These are phyloP conservation scores for Cucumis cinereus DNA, from an alignment of 306 rosid genomes.

Conservation along the genomic window DNA sequence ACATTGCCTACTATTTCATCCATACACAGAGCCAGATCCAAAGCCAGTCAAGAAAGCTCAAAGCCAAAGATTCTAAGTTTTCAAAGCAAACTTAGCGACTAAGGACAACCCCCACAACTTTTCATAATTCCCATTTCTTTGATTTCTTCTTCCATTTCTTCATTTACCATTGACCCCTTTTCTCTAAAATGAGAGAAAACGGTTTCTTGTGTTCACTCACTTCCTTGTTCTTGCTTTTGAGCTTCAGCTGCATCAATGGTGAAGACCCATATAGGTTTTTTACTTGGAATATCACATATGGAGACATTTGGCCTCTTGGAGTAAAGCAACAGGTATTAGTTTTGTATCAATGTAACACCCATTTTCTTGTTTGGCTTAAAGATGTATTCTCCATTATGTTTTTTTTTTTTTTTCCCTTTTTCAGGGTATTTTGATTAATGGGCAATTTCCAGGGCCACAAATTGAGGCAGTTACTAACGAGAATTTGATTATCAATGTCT, in stretches of 20 bases:
- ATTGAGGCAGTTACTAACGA: conserved; percentile 74
- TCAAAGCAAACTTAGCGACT: background rate
- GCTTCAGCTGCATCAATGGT: conserved; percentile 35
- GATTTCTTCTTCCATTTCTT: background rate
- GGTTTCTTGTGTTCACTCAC: background rate
- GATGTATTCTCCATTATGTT: background rate
- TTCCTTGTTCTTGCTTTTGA: conserved; percentile 25
- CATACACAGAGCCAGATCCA: background rate
- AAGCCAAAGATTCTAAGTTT: background rate
- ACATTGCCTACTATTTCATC: background rate
- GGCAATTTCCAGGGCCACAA: conserved; percentile 88
- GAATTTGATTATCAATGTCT: conserved; percentile 63
- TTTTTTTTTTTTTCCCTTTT: too few species aligned
- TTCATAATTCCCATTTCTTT: background rate
- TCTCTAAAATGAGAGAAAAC: background rate
- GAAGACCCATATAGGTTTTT: conserved; percentile 73
- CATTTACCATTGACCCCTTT: background rate
- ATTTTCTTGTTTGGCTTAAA: background rate
- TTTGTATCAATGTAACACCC: background rate
- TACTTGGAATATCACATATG: conserved; percentile 69
- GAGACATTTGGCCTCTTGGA: conserved; percentile 86
- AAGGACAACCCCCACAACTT: background rate
- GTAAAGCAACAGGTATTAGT: conserved; percentile 50
- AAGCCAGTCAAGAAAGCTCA: conserved; percentile 1
- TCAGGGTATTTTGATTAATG: conserved; percentile 83